Conservation (phyloP, 306 rosid species). For the Glycine latifolia region DNA sequence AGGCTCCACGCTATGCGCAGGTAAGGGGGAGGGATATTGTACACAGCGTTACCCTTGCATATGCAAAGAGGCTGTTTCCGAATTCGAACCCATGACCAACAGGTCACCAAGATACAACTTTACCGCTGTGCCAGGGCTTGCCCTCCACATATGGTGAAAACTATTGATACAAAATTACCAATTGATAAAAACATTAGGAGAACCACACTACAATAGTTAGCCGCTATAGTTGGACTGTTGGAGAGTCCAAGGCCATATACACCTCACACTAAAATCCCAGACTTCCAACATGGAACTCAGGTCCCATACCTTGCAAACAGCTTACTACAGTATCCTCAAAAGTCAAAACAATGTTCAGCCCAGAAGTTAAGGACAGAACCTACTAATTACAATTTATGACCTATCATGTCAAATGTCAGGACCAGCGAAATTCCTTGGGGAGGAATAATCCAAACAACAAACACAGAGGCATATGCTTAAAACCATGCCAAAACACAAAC, state of each 20-base stretch:
- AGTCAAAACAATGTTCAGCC: neutral
- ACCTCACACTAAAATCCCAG: neutral
- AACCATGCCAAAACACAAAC: constrained; percentile 5
- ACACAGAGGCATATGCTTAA: neutral
- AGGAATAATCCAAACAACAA: constrained; percentile 15
- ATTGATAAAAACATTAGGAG: neutral
- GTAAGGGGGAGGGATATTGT: no score
- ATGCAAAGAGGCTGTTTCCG: no score
- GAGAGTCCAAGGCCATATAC: neutral
- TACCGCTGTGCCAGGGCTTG: no score
- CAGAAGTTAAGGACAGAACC: neutral
- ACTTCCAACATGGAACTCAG: neutral
- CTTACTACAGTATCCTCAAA: neutral
- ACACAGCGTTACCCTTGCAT: no score
- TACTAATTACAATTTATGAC: constrained; percentile 16
- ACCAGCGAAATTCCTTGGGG: neutral
- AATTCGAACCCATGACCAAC: no score
- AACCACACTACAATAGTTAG: neutral
- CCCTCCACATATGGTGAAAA: neutral
- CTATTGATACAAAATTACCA: neutral
- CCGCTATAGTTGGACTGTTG: neutral
- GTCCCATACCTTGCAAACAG: neutral
- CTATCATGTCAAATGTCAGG: neutral
- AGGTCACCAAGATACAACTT: no score
- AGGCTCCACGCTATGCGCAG: no score